Conservation (phyloP, 768 basidiomycete genomes). For the Rossbeevera mucosa region DNA sequence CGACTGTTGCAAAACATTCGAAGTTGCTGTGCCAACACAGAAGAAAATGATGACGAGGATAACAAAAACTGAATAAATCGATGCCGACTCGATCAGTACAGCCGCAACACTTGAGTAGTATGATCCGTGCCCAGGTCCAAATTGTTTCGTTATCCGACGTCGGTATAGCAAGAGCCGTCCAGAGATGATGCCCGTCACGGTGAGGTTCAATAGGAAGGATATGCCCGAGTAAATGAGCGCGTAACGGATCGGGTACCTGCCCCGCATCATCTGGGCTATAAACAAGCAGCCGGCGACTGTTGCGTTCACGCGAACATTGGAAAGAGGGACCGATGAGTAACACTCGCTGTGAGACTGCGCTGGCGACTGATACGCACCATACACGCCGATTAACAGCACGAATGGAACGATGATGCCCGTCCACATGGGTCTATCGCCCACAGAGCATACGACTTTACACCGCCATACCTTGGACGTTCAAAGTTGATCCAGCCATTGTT, state of each 20-base stretch:
- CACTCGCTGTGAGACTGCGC: background rate
- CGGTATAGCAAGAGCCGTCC: slow-evolving; percentile 14
- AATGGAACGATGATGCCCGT: slow-evolving; percentile 7
- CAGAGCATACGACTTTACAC: slow-evolving; percentile 16
- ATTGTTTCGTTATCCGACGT: slow-evolving; percentile 5
- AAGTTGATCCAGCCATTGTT: background rate
- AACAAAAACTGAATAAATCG: slow-evolving; percentile 13
- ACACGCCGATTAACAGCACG: slow-evolving; percentile 7
- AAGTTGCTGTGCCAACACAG: background rate
- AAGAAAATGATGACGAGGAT: slow-evolving; percentile 14
- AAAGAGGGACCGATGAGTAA: background rate
- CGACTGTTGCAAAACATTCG: slow-evolving; percentile 13
- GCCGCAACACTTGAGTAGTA: slow-evolving; percentile 7
- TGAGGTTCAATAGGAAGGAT: slow-evolving; percentile 13
- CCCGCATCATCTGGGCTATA: background rate
- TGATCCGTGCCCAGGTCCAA: slow-evolving; percentile 14
- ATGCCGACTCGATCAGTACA: slow-evolving; percentile 19
- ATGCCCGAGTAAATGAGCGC: slow-evolving; percentile 6
- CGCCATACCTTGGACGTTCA: slow-evolving; percentile 19
- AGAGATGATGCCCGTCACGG: slow-evolving; percentile 16
- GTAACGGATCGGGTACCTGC: background rate
- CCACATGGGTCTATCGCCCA: slow-evolving; percentile 8
- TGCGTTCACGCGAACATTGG: background rate
- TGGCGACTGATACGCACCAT: slow-evolving; percentile 4
- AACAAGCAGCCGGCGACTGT: slow-evolving; percentile 8